phyloP scores from a whole-genome alignment of 345 rosid species.

The Lagerstroemia speciosa region DNA sequence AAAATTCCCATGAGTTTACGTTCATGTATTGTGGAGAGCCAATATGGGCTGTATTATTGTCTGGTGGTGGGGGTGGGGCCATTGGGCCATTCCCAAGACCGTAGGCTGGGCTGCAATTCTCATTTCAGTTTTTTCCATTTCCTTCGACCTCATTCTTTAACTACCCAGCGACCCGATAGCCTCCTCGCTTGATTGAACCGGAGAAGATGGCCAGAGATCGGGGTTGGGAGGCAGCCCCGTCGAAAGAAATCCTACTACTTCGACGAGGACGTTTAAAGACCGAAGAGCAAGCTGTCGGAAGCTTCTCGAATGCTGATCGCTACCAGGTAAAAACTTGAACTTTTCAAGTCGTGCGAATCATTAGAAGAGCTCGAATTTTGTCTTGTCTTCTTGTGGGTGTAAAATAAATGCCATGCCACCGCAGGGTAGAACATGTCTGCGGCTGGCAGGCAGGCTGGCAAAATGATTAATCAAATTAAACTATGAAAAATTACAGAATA shows the following conservation, averaged over 20 bases:
- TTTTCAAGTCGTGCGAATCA: too few relatives aligned
- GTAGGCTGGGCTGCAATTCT: too few relatives aligned
- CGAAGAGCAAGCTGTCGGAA: constrained; percentile 4
- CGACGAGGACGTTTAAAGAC: constrained; percentile 5
- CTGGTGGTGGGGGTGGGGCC: too few relatives aligned
- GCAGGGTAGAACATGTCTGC: neutral
- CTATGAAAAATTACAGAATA: neutral
- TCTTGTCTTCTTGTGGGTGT: neutral
- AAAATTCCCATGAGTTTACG: too few relatives aligned
- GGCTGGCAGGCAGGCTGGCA: neutral
- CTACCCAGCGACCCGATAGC: neutral
- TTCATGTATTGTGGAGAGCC: too few relatives aligned
- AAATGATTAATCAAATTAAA: neutral
- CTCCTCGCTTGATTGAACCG: neutral
- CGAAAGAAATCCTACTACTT: constrained; percentile 4
- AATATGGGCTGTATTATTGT: too few relatives aligned
- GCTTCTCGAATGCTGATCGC: too few relatives aligned
- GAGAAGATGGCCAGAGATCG: constrained; percentile 24
- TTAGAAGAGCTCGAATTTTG: neutral
- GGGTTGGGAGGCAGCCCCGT: constrained; percentile 13
- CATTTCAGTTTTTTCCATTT: too few relatives aligned
- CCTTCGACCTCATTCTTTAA: neutral
- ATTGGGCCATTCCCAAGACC: too few relatives aligned
- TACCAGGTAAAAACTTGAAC: too few relatives aligned
- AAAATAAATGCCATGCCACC: constrained; percentile 2